A percentile compares a stretch with the other conserved stretches of the same genome.
Conservation (phyloP, 331 rosid species). For the Erythrophleum ivorense region DNA sequence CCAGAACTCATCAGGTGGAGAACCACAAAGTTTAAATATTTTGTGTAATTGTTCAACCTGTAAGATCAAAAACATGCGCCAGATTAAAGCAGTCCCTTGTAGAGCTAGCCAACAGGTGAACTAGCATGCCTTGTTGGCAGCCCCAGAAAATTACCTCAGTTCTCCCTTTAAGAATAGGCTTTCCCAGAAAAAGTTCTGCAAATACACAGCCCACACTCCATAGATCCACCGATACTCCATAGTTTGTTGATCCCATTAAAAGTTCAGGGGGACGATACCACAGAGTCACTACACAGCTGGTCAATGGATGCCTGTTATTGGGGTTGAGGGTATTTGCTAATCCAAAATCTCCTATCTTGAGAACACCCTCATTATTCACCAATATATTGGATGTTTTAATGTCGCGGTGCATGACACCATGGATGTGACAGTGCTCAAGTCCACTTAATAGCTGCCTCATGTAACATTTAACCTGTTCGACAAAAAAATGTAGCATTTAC, state of each 20-base stretch:
- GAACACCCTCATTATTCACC: conserved; percentile 85
- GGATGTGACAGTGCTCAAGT: conserved; percentile 85
- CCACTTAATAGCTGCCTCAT: conserved; percentile 95
- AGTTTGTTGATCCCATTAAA: conserved; percentile 88
- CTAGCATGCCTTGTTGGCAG: conserved; percentile 10
- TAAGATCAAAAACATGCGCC: conserved; percentile 34
- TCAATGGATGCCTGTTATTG: conserved; percentile 64
- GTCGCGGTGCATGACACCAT: conserved; percentile 94
- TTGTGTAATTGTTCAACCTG: conserved; percentile 97
- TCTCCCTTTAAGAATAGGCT: conserved; percentile 93
- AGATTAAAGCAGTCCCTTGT: conserved; percentile 26
- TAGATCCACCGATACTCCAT: conserved; percentile 85
- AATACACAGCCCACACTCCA: conserved; percentile 98
- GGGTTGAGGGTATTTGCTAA: conserved; percentile 73
- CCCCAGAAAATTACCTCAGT: conserved; percentile 67
- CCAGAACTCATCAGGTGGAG: conserved; percentile 94
- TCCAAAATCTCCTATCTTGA: conserved; percentile 94
- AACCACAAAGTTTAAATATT: conserved; percentile 94
- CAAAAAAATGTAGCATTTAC: conserved; percentile 50
- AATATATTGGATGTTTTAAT: conserved; percentile 88
- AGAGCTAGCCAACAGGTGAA: conserved; percentile 32
- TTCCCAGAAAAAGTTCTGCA: conserved; percentile 80
- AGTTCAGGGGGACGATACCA: conserved; percentile 99
- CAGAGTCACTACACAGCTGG: conserved; percentile 96
- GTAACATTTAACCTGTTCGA: conserved; percentile 84